These are phyloP conservation scores for Pichia sp. DNA, from an alignment of 1,139 yeast species.

Conservation along the genomic window DNA sequence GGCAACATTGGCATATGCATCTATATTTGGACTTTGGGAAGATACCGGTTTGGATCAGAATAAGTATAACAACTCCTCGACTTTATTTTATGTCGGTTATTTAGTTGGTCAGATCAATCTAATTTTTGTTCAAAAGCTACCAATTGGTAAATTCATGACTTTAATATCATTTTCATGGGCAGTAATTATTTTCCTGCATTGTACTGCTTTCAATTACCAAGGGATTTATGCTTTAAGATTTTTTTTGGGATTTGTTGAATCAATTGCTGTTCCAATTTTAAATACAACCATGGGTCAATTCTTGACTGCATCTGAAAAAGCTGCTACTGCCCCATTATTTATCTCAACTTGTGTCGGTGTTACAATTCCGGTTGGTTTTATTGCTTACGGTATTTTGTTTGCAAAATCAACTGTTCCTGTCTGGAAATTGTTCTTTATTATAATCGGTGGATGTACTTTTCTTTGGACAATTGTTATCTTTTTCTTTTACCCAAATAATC, in stretches of 20 bases:
- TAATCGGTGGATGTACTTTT: conserved; percentile 33
- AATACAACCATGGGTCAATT: conserved; percentile 33
- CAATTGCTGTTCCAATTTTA: conserved; percentile 32
- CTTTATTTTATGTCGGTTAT: conserved; percentile 41
- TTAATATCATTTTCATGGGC: conserved; percentile 30
- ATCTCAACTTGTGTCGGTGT: conserved; percentile 34
- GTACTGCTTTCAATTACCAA: conserved; percentile 30
- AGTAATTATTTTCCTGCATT: conserved; percentile 28
- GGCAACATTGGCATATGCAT: conserved; percentile 37
- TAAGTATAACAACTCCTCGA: conserved; percentile 33
- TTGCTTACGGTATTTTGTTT: conserved; percentile 33
- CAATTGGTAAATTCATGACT: conserved; percentile 19
- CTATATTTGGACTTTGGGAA: conserved; percentile 38
- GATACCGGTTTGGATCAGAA: conserved; percentile 35
- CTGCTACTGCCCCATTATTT: conserved; percentile 33
- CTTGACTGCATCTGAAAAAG: conserved; percentile 32
- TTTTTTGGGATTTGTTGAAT: conserved; percentile 33
- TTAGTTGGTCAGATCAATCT: conserved; percentile 31
- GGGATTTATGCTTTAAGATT: conserved; percentile 32
- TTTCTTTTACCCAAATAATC: conserved; percentile 34
- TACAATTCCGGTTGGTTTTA: conserved; percentile 34
- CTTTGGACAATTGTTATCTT: conserved; percentile 26
- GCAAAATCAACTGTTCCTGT: conserved; percentile 19
- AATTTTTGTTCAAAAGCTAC: conserved; percentile 29
- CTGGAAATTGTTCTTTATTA: conserved; percentile 34